phyloP scores from a whole-genome alignment of 2,329 filamentous ascomycete genomes.

The Cordyceps javanica region DNA sequence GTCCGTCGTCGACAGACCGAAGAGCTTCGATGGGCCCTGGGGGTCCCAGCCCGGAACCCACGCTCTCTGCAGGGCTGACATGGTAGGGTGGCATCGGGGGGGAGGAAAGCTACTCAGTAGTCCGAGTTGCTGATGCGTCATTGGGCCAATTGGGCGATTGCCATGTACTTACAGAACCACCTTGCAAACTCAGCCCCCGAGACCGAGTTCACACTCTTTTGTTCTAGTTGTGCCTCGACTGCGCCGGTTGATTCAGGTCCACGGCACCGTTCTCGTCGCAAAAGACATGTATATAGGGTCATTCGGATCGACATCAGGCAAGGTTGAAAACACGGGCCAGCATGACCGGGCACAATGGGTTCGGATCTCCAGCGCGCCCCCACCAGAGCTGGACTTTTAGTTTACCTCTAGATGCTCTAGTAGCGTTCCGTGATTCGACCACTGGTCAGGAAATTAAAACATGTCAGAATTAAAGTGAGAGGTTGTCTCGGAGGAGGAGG shows the following conservation, averaged over 20 bases:
- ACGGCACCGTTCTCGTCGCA: no score
- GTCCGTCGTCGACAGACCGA: not conserved
- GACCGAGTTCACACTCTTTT: not conserved
- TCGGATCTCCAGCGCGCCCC: conserved; percentile 1
- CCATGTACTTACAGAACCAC: not conserved
- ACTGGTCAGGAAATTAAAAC: not conserved
- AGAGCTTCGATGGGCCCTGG: not conserved
- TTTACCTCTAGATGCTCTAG: not conserved
- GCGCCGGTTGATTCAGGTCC: not conserved
- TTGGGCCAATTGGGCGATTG: no score
- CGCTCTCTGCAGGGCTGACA: not conserved
- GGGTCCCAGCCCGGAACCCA: no score
- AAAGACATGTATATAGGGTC: no score
- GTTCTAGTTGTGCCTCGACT: not conserved
- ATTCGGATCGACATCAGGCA: not conserved
- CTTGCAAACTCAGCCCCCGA: not conserved
- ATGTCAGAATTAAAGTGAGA: not conserved
- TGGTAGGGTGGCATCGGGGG: not conserved
- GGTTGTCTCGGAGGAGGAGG: not conserved
- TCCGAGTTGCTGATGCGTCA: not conserved
- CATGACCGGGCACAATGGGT: not conserved
- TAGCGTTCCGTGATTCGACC: not conserved
- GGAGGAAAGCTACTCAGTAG: no score
- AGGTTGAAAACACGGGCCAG: not conserved
- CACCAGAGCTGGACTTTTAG: conserved; percentile 1